Conservation (phyloP, 352 stramenopile genomes). For the Pilasporangium apinafurcum region DNA sequence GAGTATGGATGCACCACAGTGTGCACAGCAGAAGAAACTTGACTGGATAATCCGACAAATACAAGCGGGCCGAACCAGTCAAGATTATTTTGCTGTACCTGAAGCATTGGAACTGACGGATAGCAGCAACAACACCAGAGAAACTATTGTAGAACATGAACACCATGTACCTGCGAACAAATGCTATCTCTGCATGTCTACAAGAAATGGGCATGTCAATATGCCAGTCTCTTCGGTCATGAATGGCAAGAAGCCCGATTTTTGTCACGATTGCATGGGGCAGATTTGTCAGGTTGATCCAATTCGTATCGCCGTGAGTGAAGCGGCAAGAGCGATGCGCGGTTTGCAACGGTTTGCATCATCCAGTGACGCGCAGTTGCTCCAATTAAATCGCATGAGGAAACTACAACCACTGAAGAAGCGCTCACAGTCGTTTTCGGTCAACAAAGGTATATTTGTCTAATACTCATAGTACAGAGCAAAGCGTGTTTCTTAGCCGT, state of each 20-base stretch:
- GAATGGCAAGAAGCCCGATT: not conserved
- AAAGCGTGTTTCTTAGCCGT: too few species aligned
- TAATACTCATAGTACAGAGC: too few species aligned
- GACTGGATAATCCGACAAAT: conserved; percentile 21
- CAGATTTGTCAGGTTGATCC: conserved; percentile 5
- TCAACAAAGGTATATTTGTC: too few species aligned
- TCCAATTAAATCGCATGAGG: conserved; percentile 2
- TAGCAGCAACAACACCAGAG: too few species aligned
- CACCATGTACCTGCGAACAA: not conserved
- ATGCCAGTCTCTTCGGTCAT: not conserved
- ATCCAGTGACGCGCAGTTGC: not conserved
- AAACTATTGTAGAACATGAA: conserved; percentile 4
- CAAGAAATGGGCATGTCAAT: conserved; percentile 1
- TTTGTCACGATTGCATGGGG: conserved; percentile 9
- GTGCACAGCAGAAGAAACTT: conserved; percentile 17
- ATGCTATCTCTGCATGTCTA: conserved; percentile 1
- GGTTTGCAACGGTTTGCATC: not conserved
- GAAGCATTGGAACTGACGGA: too few species aligned
- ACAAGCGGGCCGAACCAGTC: not conserved
- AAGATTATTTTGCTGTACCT: too few species aligned
- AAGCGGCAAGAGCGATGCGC: conserved; percentile 5
- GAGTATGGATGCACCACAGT: conserved; percentile 6
- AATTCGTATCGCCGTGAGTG: conserved; percentile 3
- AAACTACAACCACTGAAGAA: conserved; percentile 17
- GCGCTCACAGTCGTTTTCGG: conserved; percentile 5